Base-by-base conservation (phyloP, 2,329 filamentous ascomycete species). In the Hypoxylon sp. region DNA sequence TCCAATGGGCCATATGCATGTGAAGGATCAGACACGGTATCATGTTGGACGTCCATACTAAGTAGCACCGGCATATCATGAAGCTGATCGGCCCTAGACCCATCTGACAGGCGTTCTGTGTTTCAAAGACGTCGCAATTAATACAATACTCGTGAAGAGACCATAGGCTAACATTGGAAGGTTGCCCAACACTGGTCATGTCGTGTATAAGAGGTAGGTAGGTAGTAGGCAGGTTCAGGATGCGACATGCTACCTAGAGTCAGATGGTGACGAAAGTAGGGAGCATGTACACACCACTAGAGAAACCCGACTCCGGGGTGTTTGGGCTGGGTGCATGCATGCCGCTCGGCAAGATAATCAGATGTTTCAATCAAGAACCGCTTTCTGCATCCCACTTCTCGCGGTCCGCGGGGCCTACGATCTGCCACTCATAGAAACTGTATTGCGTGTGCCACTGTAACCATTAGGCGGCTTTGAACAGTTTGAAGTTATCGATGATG, bases 251-350 rank as follows among this genome's bases (percentile, higher is more conserved):
- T 66, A 63, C 66, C 55, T 37, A 53, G 25, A 63, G 66, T 69
- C 66, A 69, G 63, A 69, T 69, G 63, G 66, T 69, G 67, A 65
- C 67, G 67, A 69, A 59, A 69, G 34, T 12, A 60, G 50, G 64
- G 61, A 62, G 53, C 30, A 67, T 64, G 63, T 63, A 37, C 61
- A 67, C 67, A 69, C 64, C 67, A 69, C 60, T 52, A 67, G 46
- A 50, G 21, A 62, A 61, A 64, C 29, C 57, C 57, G 46, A 59
- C 37, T 52, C 30, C 63, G 59, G 56, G 39, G 21, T 55, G 59
- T 37, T 16, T 41, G 46, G 39, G 54, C 32, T 67, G 50, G 67
- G 30, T 63, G 54, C 57, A 67, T 67, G 64, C 64, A 69, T 67
- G 37, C 46, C 25, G 37, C 58, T 67, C 67, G 64, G 67, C 67